A percentile compares a stretch with the other conserved stretches of the same genome.
These are phyloP conservation scores for California macrophylla DNA, from an alignment of 441 rosid genomes.

Conservation along the genomic window DNA sequence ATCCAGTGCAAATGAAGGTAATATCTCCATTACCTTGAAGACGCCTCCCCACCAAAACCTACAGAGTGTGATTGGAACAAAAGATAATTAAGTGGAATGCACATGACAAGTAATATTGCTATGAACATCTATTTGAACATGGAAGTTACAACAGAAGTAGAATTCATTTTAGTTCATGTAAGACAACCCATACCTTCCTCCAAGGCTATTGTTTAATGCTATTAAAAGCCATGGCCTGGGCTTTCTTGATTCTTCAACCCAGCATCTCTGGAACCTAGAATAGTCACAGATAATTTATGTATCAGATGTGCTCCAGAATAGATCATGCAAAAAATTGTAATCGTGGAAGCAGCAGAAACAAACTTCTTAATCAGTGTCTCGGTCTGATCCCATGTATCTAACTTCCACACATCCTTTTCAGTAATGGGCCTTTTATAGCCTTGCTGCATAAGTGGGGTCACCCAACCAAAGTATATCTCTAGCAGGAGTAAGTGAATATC, in stretches of 20 bases:
- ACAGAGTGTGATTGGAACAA: conserved; percentile 13
- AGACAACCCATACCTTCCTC: conserved; percentile 54
- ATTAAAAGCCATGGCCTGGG: conserved; percentile 90
- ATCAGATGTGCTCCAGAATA: not conserved
- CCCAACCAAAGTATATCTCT: conserved; percentile 73
- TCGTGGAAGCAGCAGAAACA: conserved; percentile 10
- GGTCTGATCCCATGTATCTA: conserved; percentile 87
- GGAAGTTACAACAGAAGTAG: not conserved
- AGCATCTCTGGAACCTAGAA: conserved; percentile 68
- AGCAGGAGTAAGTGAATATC: conserved; percentile 10
- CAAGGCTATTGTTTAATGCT: conserved; percentile 73
- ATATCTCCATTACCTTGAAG: conserved; percentile 66
- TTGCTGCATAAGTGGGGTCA: conserved; percentile 81
- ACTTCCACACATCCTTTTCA: conserved; percentile 88
- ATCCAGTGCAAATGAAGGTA: conserved; percentile 1
- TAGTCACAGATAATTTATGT: conserved; percentile 1
- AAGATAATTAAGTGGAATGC: conserved; percentile 17
- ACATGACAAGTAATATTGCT: not conserved
- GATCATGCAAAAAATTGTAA: not conserved
- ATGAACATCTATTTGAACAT: not conserved
- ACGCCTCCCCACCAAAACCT: conserved; percentile 99
- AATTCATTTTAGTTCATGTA: not conserved
- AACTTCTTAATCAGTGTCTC: conserved; percentile 65
- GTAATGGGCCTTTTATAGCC: conserved; percentile 89
- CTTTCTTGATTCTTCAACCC: conserved; percentile 71